phyloP scores from a whole-genome alignment of 176 grass and related monocot species.

The Saccharum spontaneum region DNA sequence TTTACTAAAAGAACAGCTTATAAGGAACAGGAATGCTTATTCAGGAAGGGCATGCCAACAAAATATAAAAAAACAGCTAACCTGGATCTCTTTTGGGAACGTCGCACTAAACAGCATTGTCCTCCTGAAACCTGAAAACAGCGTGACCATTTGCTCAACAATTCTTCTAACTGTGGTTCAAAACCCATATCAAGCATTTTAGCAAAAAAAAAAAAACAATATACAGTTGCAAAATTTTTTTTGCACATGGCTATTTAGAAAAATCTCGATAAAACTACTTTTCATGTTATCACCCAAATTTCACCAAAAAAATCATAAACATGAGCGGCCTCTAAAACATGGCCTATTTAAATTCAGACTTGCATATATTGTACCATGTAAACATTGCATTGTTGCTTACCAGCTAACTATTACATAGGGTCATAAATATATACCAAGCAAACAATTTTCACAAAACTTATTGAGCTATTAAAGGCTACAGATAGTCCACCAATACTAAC shows the following conservation, averaged over 20 bases:
- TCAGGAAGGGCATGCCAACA: neutral
- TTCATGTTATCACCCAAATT: no score
- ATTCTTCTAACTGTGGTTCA: constrained; percentile 94
- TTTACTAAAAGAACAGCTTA: neutral
- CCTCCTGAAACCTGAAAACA: constrained; percentile 61
- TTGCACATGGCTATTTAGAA: no score
- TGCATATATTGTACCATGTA: no score
- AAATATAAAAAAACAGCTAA: constrained; percentile 27
- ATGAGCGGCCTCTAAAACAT: no score
- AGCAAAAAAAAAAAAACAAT: neutral
- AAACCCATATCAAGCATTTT: constrained; percentile 94
- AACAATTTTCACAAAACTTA: neutral
- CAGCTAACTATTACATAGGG: no score
- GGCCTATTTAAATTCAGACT: no score
- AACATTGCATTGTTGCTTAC: no score
- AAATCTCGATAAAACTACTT: no score
- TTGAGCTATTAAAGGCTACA: neutral
- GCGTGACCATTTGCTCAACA: constrained; percentile 97
- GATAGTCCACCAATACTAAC: neutral
- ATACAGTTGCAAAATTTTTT: no score
- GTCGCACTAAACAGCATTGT: constrained; percentile 95
- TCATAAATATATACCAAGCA: neutral
- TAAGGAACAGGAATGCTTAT: neutral
- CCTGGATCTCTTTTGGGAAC: constrained; percentile 95
- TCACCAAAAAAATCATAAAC: no score